These are phyloP conservation scores for Carex cristatella DNA, from an alignment of 176 grass and related monocot genomes.

Conservation along the genomic window DNA sequence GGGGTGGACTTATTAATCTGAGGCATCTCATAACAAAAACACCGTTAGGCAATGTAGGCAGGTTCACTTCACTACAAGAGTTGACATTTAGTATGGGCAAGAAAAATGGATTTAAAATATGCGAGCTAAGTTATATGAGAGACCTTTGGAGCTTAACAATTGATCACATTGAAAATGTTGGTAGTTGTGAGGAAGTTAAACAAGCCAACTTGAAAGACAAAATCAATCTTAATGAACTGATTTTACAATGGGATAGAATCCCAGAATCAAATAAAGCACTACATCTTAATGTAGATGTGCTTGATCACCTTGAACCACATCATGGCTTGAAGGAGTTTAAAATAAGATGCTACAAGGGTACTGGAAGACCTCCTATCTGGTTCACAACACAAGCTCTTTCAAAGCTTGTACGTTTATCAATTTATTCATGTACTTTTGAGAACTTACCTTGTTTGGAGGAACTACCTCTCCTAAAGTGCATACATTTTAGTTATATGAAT, in stretches of 20 bases:
- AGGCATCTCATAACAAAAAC: too few relatives aligned
- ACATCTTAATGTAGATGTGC: neutral
- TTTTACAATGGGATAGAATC: neutral
- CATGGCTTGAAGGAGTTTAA: neutral
- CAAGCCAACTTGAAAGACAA: slow-evolving; percentile 9
- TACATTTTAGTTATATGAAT: neutral
- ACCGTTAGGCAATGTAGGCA: too few relatives aligned
- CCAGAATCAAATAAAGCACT: neutral
- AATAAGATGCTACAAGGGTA: neutral
- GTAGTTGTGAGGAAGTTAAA: neutral
- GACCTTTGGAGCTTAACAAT: slow-evolving; percentile 11
- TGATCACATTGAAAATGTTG: neutral
- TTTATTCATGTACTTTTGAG: neutral
- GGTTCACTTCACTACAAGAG: slow-evolving; percentile 14
- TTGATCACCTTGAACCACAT: slow-evolving; percentile 27
- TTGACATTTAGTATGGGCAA: neutral
- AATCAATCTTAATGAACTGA: neutral
- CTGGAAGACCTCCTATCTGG: neutral
- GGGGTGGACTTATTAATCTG: too few relatives aligned
- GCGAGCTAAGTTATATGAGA: slow-evolving; percentile 17
- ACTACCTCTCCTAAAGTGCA: slow-evolving; percentile 5
- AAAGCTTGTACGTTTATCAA: neutral
- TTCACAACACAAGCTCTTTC: neutral
- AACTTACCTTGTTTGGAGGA: neutral
- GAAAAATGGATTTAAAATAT: slow-evolving; percentile 13